Base-by-base conservation (phyloP, 345 rosid species). In the Rhizophora mangle region DNA sequence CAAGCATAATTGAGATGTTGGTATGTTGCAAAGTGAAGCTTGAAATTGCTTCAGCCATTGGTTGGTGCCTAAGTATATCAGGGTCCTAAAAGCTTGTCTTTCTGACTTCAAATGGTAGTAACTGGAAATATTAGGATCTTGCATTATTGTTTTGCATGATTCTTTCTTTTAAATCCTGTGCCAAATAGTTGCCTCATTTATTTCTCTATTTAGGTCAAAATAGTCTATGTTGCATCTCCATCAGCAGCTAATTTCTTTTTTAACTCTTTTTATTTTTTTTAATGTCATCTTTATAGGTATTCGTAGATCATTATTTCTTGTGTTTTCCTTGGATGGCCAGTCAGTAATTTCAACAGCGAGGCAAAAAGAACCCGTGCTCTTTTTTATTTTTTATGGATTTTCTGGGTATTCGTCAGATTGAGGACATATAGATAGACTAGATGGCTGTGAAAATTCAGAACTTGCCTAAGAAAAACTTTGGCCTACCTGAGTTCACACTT, bases 391-490 rank as follows among this genome's bases (percentile, higher is more conserved):
- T 56, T 34, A 31, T 63, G 47, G 46, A 60, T 54, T 68, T 60
- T 56, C 57, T 64, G 57, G 55, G 59, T 57, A 63, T 47, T 56
- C 69, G 26, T 65, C 65, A 15, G 68, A 51, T 65, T 55, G 5
- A 39, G 64, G 6, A 30, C 56, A 29, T 4, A n/a, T 36, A 18
- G 34, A 62, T 60, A 51, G 76, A 73, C 63, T 64, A 55, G 70
- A 81, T 77, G 83, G 76, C 85, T 57, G 63, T 72, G 32, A 73
- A 68, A 65, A 71, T 75, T 60, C 80, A 75, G 54, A 76, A 71
- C 69, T 65, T 77, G 63, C 62, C 82, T 19, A 71, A 76, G 70
- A 81, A 76, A 81, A 69, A 13, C 32, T 73, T 68, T 65, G 64
- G 67, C 73, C 75, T 57, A 30, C 55, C 80, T 13, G 64, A 67